phyloP scores from a whole-genome alignment of 345 rosid genomes.

The Brassica rapa region DNA sequence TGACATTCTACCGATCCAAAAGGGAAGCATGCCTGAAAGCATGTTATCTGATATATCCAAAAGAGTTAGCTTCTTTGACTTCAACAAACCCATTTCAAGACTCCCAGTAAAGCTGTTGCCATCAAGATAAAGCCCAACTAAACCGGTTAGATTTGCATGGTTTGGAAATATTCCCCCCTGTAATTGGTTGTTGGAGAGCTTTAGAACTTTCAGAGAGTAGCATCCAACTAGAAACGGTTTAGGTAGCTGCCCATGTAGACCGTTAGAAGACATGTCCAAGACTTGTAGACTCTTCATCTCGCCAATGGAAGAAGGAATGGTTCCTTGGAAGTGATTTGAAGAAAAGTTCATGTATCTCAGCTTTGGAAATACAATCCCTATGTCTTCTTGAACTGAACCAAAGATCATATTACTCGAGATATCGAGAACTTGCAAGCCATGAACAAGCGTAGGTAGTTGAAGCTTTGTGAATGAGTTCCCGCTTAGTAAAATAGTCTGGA shows the following conservation, averaged over 20 bases:
- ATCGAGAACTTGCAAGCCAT: constrained; percentile 30
- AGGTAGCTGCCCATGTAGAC: constrained; percentile 28
- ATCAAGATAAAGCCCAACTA: constrained; percentile 7
- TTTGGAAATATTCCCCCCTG: constrained; percentile 5
- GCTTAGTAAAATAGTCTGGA: constrained; percentile 8
- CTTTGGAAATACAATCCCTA: constrained; percentile 29
- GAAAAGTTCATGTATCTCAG: constrained; percentile 16
- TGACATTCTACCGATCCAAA: constrained; percentile 20
- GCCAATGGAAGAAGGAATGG: constrained; percentile 30
- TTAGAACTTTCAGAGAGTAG: constrained; percentile 13
- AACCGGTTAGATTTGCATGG: constrained; percentile 27
- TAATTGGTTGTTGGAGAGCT: constrained; percentile 30
- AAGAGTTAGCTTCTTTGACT: constrained; percentile 4
- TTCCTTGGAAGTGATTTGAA: constrained; percentile 25
- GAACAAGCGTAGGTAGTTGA: constrained; percentile 22
- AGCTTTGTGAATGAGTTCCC: constrained; percentile 25
- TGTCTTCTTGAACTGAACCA: constrained; percentile 20
- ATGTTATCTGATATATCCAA: constrained; percentile 25
- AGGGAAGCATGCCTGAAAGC: not conserved
- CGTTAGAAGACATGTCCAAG: constrained; percentile 34
- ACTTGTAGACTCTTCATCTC: constrained; percentile 19
- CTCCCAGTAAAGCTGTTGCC: constrained; percentile 27
- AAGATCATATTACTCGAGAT: constrained; percentile 22
- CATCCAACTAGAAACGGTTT: not conserved
- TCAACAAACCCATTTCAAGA: constrained; percentile 2